Evolutionary conservation across 202 grass and related monocot species (phyloP), one percentile per base, ranked within the genome.

Genomic region (Cymbopogon flexuosus): DNA sequence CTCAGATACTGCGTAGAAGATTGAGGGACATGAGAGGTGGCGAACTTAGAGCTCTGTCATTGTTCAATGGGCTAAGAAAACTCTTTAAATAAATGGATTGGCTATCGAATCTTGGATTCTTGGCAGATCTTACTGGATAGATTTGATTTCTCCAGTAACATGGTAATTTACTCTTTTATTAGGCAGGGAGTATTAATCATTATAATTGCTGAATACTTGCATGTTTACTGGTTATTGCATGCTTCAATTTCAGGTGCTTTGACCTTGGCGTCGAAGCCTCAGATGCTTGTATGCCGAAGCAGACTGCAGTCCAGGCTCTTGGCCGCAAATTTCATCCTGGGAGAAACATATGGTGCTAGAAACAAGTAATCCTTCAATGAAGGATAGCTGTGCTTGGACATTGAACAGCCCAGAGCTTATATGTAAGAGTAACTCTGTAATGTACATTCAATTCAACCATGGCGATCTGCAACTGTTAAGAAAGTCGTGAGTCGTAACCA

Each of bases 11-110:
- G 62, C 85, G 89, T 54, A 93, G 91, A 86, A 85, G 89, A 70
- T 76, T 97, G 78, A 94, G 85, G 83, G 91, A 97, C 81, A 97
- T 97, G 91, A 88, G 87, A 80, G 85, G 85, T 6, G 94, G 94
- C 3, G 94, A 97, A 77, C 89, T 97, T 45, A 90, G 49, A 89
- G 94, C 94, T 75, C 62, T 97, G 13, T 94, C 89, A 34, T 19
- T 97, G 45, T 94, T 97, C 40, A 97, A 87, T 46, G 89, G 94
- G 52, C 83, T 97, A 54, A 85, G 51, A 47, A 97, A 97, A 4
- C 60, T 97, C 65, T 94, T 97, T 72, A 94, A 92, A 75, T 90
- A 82, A 73, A 61, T 13, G 22, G 62, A 54, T 10, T 21, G 1
- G 8, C 31, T 61, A 13, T 18, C 9, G 78, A 36, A 19, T 67